Percentiles rank a stretch among this genome's conserved stretches.
These are phyloP conservation scores for Podospora pseudopauciseta DNA, from an alignment of 495 filamentous ascomycete genomes.

Conservation along the genomic window DNA sequence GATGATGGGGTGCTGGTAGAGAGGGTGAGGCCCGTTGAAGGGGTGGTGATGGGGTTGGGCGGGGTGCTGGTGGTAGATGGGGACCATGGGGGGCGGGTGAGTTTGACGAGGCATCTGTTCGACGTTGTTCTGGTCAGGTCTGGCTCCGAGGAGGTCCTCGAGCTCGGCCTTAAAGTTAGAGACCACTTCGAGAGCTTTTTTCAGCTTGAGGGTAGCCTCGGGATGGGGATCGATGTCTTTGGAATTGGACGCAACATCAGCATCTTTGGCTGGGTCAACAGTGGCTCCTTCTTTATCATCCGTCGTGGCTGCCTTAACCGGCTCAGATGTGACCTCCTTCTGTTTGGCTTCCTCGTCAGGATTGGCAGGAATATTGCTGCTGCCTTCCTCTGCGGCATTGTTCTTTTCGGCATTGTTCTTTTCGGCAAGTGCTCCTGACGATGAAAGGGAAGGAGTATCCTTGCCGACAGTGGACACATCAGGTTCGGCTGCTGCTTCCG, in stretches of 20 bases:
- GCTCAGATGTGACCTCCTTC: neutral
- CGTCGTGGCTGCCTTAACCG: neutral
- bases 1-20: neutral
- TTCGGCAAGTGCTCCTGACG: conserved; percentile 2
- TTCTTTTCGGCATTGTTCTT: conserved; percentile 3
- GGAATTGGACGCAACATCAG: neutral
- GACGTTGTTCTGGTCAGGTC: neutral
- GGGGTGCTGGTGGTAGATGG: neutral
- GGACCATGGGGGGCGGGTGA: neutral
- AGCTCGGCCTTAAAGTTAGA: conserved; percentile 24
- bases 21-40: neutral
- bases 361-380: neutral
- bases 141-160: conserved; percentile 17
- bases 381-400: neutral
- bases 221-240: neutral
- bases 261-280: neutral
- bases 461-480: conserved; percentile 16
- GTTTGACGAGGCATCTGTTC: neutral
- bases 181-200: conserved; percentile 16
- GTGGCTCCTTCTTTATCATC: too few species aligned
- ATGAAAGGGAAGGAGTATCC: conserved; percentile 18
- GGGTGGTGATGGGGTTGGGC: conserved; percentile 1
- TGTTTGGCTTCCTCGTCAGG: neutral
- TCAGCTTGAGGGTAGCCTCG: conserved; percentile 18
- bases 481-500: neutral